Conservation (phyloP, 1,284 basidiomycete genomes). For the Mrakiaceae sp. region DNA sequence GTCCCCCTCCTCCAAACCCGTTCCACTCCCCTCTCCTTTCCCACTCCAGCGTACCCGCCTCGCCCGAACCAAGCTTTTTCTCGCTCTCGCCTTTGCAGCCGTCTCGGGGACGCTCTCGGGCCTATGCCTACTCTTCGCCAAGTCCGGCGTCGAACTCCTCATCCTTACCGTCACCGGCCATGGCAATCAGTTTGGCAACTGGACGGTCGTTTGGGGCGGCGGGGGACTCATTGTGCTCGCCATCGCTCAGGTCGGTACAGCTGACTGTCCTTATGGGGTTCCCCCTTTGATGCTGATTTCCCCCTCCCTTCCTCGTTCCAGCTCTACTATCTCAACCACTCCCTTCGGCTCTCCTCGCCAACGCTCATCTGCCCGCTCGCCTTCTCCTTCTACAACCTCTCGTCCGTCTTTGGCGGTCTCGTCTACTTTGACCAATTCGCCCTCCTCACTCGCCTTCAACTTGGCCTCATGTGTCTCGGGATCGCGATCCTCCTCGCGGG, state of each 20-base stretch:
- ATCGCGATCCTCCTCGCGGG: constrained; percentile 70
- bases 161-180: constrained; percentile 62
- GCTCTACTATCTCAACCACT: constrained; percentile 88
- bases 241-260: constrained; percentile 45
- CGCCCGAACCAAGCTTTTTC: constrained; percentile 48
- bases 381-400: constrained; percentile 92
- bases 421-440: constrained; percentile 86
- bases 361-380: constrained; percentile 87
- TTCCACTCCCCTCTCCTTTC: constrained; percentile 19
- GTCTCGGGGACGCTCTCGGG: constrained; percentile 85
- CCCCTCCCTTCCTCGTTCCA: constrained; percentile 25
- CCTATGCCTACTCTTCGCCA: constrained; percentile 86
- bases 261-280: neutral
- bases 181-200: constrained; percentile 76
- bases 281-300: neutral
- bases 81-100: constrained; percentile 80
- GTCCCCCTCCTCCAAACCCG: constrained; percentile 37
- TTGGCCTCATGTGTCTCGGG: constrained; percentile 64
- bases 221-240: constrained; percentile 58
- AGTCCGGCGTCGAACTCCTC: constrained; percentile 83
- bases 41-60: constrained; percentile 17
- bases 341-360: constrained; percentile 69
- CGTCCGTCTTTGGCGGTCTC: constrained; percentile 70
- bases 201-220: constrained; percentile 71
- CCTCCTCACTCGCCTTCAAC: constrained; percentile 54